Base-by-base conservation (phyloP, 306 rosid species). In the Fragaria iinumae region DNA sequence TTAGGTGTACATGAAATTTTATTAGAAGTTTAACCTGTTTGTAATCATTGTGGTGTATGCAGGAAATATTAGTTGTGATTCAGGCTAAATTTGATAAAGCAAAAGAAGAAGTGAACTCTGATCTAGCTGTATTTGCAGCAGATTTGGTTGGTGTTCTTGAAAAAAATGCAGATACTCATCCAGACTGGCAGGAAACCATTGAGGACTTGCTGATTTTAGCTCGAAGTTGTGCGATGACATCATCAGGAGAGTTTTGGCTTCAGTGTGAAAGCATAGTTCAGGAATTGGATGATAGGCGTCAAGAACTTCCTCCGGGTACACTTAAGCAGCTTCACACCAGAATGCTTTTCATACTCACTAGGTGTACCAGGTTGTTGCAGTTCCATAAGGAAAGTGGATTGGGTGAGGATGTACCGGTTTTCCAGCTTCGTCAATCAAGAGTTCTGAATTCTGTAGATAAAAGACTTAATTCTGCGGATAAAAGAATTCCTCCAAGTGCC, bases 221-320 rank as follows among this genome's bases (percentile, higher is more conserved):
- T 76, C 92, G 97, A 85, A 88, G 93, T 47, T 95, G 99, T 89
- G 97, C 97, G 47, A 85, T 95, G 92, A 86, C 99, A 50, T 85
- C 97, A 36, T 65, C 99, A 67, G 97, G 89, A 74, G 97, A 95
- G 69, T 95, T 95, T 87, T 95, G 99, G 99, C 96, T 92, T 85
- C 97, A 91, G 77, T 95, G 99, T 86, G 99, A 95, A 87, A 79
- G 97, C 83, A 90, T 92, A 82, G 99, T 95, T 83, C 99, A 92
- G 88, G 99, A 95, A 41, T 92, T 95, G 88, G 99, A 95, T 84
- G 99, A 95, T 85, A 90, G 90, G 81, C 99, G 99, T 55, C 99
- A 95, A 87, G 97, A 95, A 81, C 92, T 84, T 72, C 91, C 97
- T 64, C 97, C 93, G 4, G 99, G 99, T 79, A 84, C 82, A 80